A percentile compares a stretch with the other conserved stretches of the same genome.
These are phyloP conservation scores for Leishmania tropica DNA, from an alignment of 208 protist species.

Conservation along the genomic window DNA sequence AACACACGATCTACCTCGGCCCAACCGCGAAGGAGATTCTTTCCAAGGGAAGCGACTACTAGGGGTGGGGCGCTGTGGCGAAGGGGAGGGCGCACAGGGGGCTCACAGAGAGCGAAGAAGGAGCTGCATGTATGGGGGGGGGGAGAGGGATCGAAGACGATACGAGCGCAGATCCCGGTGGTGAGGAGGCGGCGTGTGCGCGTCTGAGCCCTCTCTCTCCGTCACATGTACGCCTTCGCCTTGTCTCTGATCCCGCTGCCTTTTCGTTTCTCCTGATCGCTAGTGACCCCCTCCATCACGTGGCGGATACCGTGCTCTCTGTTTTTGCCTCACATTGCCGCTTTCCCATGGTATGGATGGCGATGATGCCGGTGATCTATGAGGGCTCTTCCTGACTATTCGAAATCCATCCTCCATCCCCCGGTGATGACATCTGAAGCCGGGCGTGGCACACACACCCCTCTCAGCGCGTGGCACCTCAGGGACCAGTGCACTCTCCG, in stretches of 20 bases:
- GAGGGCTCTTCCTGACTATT: too few species aligned
- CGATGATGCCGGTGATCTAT: too few species aligned
- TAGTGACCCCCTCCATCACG: too few species aligned
- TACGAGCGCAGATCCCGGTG: neutral
- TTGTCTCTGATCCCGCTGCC: neutral
- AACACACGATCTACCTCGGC: constrained; percentile 96
- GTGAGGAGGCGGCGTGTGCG: neutral
- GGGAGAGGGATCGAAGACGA: neutral
- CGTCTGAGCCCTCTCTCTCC: neutral
- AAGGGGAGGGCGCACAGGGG: constrained; percentile 14
- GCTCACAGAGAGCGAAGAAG: neutral
- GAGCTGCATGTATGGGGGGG: neutral
- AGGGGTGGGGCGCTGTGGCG: neutral
- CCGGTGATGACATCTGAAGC: too few species aligned
- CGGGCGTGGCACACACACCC: too few species aligned
- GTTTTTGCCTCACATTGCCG: too few species aligned
- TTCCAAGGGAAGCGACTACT: constrained; percentile 97
- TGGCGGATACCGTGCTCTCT: too few species aligned
- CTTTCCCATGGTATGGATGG: too few species aligned
- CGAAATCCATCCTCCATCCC: too few species aligned
- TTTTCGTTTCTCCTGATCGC: too few species aligned
- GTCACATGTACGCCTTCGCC: neutral
- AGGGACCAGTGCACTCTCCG: too few species aligned
- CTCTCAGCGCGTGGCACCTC: too few species aligned
- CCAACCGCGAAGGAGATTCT: constrained; percentile 97